These are phyloP conservation scores for Solanum paucissectum DNA, from an alignment of 257 asterid species.

Conservation along the genomic window DNA sequence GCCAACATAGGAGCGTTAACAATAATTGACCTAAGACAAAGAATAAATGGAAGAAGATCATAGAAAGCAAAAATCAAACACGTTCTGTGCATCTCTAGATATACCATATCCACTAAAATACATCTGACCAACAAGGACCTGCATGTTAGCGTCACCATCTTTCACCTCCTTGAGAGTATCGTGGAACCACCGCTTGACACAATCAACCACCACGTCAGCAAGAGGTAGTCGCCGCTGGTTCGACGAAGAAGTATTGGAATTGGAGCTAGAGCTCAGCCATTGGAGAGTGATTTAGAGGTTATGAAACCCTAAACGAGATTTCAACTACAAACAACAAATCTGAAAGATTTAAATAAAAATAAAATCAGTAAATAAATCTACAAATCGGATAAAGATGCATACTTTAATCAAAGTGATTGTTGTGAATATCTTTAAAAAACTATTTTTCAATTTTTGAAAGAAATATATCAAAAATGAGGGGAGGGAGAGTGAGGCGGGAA, in stretches of 20 bases:
- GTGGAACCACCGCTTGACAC: conserved; percentile 83
- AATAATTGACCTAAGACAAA: background rate
- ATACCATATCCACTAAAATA: conserved; percentile 82
- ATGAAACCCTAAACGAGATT: too few species aligned
- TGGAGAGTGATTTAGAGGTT: too few species aligned
- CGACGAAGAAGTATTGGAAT: background rate
- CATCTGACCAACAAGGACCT: conserved; percentile 98
- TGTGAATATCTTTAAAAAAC: too few species aligned
- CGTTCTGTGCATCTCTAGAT: conserved; percentile 59
- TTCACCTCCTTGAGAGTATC: conserved; percentile 89
- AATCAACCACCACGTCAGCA: conserved; percentile 78
- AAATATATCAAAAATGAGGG: too few species aligned
- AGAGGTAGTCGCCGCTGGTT: conserved; percentile 50
- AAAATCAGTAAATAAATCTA: too few species aligned
- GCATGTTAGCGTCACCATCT: conserved; percentile 74
- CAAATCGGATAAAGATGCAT: too few species aligned
- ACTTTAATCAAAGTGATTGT: too few species aligned
- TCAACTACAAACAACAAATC: too few species aligned
- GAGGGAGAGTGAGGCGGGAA: too few species aligned
- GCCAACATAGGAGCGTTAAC: background rate
- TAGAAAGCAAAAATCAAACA: background rate
- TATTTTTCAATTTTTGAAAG: too few species aligned
- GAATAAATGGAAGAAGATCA: background rate
- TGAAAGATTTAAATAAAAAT: too few species aligned
- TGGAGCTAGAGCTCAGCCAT: background rate